Percentiles rank a stretch among this genome's conserved stretches.
phyloP scores from a whole-genome alignment of 306 rosid genomes.

The Trifolium fragiferum region DNA sequence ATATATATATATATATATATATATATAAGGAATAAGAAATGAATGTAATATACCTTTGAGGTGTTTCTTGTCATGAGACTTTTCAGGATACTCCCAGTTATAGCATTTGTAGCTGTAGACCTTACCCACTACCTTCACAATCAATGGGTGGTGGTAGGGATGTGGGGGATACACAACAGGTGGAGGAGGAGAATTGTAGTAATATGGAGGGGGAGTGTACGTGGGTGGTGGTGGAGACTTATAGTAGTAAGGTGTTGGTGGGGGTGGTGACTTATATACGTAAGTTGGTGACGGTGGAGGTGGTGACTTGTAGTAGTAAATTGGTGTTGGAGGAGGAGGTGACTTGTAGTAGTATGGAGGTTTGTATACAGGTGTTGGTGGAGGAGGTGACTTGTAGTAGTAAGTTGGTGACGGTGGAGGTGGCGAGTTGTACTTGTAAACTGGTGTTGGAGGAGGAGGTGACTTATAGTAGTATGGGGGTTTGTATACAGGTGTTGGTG shows the following conservation, averaged over 20 bases:
- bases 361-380: constrained; percentile 41
- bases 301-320: constrained; percentile 33
- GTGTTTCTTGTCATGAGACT: constrained; percentile 89
- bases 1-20: too few species aligned
- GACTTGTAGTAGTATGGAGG: constrained; percentile 54
- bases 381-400: constrained; percentile 52
- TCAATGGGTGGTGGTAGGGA: constrained; percentile 58
- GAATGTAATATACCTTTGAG: constrained; percentile 65
- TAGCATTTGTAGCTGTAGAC: constrained; percentile 88
- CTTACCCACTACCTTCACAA: constrained; percentile 91
- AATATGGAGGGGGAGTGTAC: constrained; percentile 51
- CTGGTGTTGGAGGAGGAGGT: constrained; percentile 54
- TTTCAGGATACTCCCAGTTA: constrained; percentile 69
- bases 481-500: constrained; percentile 50
- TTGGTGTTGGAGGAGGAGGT: constrained; percentile 53
- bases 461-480: constrained; percentile 51
- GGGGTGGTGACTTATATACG: constrained; percentile 3
- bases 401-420: constrained; percentile 33
- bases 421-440: constrained; percentile 43
- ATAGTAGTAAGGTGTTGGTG: constrained; percentile 37
- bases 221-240: constrained; percentile 55
- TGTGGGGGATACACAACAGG: constrained; percentile 53
- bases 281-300: constrained; percentile 36
- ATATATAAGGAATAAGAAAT: neutral
- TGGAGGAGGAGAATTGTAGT: constrained; percentile 58